Evolutionary conservation across 495 filamentous ascomycete genomes (phyloP).

Genomic region (Echria macrotheca): DNA sequence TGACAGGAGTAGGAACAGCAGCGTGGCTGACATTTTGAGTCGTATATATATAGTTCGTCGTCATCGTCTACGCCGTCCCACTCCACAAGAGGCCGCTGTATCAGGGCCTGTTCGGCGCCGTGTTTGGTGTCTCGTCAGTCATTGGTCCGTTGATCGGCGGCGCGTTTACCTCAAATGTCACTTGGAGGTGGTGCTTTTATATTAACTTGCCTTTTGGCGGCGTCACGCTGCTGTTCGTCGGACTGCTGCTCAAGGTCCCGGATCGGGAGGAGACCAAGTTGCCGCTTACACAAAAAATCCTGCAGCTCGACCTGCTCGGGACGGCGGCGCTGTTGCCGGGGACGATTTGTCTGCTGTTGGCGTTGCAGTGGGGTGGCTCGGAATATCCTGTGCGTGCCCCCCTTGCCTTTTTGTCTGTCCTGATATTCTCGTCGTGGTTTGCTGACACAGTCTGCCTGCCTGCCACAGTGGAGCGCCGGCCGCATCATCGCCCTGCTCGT

Average conservation of each 20-base stretch:
- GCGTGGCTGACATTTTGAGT: neutral
- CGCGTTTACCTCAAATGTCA: slow-evolving; percentile 48
- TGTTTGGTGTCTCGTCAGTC: slow-evolving; percentile 62
- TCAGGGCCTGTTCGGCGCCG: slow-evolving; percentile 37
- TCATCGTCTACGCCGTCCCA: slow-evolving; percentile 42
- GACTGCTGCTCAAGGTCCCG: slow-evolving; percentile 49
- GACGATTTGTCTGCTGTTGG: slow-evolving; percentile 64
- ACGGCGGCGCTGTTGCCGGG: slow-evolving; percentile 58
- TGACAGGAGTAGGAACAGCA: too few species aligned
- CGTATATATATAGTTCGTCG: slow-evolving; percentile 29
- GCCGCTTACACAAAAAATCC: slow-evolving; percentile 39
- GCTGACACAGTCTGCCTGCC: slow-evolving; percentile 43
- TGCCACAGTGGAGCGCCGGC: slow-evolving; percentile 42
- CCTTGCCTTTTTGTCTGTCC: too few species aligned
- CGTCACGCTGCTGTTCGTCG: slow-evolving; percentile 53
- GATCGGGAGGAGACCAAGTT: slow-evolving; percentile 35
- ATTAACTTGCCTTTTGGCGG: slow-evolving; percentile 67
- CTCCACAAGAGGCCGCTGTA: slow-evolving; percentile 42
- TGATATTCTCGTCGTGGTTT: neutral
- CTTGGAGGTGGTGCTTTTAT: slow-evolving; percentile 78
- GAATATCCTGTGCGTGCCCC: slow-evolving; percentile 45
- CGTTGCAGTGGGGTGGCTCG: slow-evolving; percentile 74
- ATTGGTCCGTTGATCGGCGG: slow-evolving; percentile 59
- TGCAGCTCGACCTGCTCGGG: slow-evolving; percentile 60
- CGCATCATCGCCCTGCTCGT: slow-evolving; percentile 40